Conservation (phyloP, 495 filamentous ascomycete genomes). For the Paragyromitra xinjiangensis region DNA sequence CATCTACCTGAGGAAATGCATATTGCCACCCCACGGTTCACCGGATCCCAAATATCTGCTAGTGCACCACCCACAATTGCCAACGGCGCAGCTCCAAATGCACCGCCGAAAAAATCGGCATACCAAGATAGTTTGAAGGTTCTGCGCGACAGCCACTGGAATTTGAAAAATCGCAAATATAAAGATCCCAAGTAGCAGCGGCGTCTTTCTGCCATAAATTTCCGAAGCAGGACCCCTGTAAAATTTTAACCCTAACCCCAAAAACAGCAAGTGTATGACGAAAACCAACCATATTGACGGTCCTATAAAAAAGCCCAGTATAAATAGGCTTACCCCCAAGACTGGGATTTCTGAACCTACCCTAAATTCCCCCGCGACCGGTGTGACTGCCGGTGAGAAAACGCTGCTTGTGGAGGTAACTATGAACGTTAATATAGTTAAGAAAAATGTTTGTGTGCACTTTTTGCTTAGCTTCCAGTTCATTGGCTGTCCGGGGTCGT, state of each 20-base stretch:
- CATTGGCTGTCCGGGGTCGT: conserved; percentile 5
- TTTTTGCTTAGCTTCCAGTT: conserved; percentile 15
- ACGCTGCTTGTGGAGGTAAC: conserved; percentile 2
- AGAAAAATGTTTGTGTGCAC: conserved; percentile 4
- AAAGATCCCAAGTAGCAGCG: conserved; percentile 1
- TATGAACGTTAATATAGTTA: conserved; percentile 6
- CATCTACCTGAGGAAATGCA: conserved; percentile 10
- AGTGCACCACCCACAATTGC: conserved; percentile 5
- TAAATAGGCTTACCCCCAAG: neutral
- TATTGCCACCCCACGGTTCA: conserved; percentile 10
- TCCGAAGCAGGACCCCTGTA: conserved; percentile 10
- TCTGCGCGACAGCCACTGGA: neutral
- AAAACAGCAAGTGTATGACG: neutral
- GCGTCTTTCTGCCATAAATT: conserved; percentile 6
- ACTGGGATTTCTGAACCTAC: neutral
- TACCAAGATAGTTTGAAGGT: conserved; percentile 3
- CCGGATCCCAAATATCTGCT: conserved; percentile 22
- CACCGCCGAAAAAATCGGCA: conserved; percentile 18
- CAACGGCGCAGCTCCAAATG: conserved; percentile 4
- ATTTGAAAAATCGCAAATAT: conserved; percentile 3
- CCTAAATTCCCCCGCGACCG: neutral
- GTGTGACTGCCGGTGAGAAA: neutral
- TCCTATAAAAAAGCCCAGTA: conserved; percentile 5
- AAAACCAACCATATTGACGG: conserved; percentile 15
- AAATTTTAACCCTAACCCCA: neutral